Base-by-base conservation (phyloP, 1,284 basidiomycete species). In the Sanghuangporus weigelae region DNA sequence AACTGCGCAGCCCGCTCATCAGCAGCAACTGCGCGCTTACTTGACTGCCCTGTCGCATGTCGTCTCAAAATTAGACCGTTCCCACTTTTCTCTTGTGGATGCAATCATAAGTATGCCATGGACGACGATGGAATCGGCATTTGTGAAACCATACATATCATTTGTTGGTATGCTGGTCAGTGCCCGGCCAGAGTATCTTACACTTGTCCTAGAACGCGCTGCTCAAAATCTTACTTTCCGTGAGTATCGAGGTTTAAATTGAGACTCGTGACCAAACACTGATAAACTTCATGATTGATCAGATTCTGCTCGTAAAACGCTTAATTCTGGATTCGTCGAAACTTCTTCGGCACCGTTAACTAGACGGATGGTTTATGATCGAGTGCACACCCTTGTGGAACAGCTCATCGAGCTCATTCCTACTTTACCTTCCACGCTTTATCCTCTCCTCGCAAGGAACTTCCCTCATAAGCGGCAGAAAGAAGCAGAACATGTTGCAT, bases 391-490 rank as follows among this genome's bases (percentile, higher is more conserved):
- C 59, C 86, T 99, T 40, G 81, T 99, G 35, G 84, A 84, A 26
- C 92, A 96, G 70, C 80, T 99, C 7, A 80, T 98, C 39, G 85
- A 88, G 11, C 86, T 98, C 50, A 89, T 99, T 31, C 97, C 95
- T 11, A 97, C 95, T 0, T 79, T 97, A 1, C 88, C 94, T 0
- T 89, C 89, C 0, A 89, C 93, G 10, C 80, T 99, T 2, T 88
- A 92, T 66, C 93, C 95, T 0, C 79, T 97, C 10, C 84, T 99
- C 12, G 81, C 90, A 51, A 85, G 85, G 54, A 81, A 92, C 70
- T 96, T 98, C 71, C 97, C 97, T 8, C 93, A 97, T 73, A 98
- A 98, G 74, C 86, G 96, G 57, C 95, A 97, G 70, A 84, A 84
- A 49, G 87, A 90, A 67, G 78, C 85, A 1, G 80, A 86, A 0